Evolutionary conservation across 352 stramenopile species (phyloP).

Genomic region (Phytophthora brassicae): DNA sequence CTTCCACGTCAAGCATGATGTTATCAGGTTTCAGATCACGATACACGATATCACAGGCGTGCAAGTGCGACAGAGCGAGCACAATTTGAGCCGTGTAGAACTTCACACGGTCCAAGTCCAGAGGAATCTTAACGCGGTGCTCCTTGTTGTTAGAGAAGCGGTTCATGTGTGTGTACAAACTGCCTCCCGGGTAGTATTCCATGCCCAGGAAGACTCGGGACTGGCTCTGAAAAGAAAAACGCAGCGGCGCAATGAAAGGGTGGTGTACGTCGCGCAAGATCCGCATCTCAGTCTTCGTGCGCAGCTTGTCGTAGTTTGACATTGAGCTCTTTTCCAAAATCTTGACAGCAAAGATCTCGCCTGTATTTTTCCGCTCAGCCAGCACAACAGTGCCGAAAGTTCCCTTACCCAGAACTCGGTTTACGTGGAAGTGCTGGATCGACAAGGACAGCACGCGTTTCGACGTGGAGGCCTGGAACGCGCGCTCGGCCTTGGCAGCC

Average conservation of each 20-base stretch:
- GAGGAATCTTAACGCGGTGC: constrained; percentile 83
- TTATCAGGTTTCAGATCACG: constrained; percentile 96
- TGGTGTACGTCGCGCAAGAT: constrained; percentile 91
- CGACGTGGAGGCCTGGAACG: constrained; percentile 69
- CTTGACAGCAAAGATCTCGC: constrained; percentile 92
- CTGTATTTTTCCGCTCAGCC: constrained; percentile 80
- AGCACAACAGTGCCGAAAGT: constrained; percentile 94
- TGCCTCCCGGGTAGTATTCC: constrained; percentile 85
- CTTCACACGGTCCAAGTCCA: constrained; percentile 75
- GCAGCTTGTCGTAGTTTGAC: constrained; percentile 91
- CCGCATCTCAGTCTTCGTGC: constrained; percentile 91
- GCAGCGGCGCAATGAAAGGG: constrained; percentile 91
- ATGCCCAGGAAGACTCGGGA: constrained; percentile 83
- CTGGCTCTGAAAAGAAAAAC: constrained; percentile 85
- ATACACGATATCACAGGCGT: constrained; percentile 95
- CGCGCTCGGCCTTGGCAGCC: constrained; percentile 58
- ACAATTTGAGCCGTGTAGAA: constrained; percentile 94
- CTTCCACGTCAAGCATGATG: constrained; percentile 93
- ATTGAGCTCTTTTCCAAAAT: constrained; percentile 92
- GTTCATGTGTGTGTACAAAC: constrained; percentile 91
- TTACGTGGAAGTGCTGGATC: constrained; percentile 94
- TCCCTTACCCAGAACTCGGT: constrained; percentile 94
- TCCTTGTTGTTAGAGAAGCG: constrained; percentile 91
- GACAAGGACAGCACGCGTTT: constrained; percentile 85
- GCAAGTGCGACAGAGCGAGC: constrained; percentile 88